Evolutionary conservation across 2,329 filamentous ascomycete species (phyloP).

Genomic region (Aspergillus cejpii): DNA sequence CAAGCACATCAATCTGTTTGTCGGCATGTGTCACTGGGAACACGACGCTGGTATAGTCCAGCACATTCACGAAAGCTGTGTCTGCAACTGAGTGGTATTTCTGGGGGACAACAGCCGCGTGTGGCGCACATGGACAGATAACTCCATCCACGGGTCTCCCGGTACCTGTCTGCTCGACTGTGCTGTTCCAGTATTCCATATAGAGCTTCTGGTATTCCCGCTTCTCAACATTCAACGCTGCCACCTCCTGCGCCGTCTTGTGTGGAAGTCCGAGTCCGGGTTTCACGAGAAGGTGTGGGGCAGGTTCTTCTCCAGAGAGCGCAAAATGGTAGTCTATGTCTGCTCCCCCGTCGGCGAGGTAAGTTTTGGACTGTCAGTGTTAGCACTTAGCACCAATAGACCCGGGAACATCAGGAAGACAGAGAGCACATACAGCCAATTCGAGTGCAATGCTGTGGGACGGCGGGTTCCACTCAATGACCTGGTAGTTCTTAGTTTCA

Average conservation of each 20-base stretch:
- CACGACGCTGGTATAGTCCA: constrained; percentile 51
- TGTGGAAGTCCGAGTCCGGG: constrained; percentile 26
- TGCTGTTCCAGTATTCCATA: constrained; percentile 59
- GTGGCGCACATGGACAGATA: constrained; percentile 39
- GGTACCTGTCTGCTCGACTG: constrained; percentile 44
- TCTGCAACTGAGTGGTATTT: constrained; percentile 46
- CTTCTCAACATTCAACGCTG: constrained; percentile 48
- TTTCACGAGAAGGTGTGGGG: constrained; percentile 39
- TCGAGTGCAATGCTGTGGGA: constrained; percentile 39
- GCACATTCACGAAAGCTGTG: constrained; percentile 45
- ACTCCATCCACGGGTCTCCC: constrained; percentile 50
- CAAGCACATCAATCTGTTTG: constrained; percentile 44
- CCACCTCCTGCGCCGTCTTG: constrained; percentile 40
- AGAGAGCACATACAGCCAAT: constrained; percentile 34
- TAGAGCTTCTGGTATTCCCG: constrained; percentile 53
- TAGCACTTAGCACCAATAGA: constrained; percentile 14
- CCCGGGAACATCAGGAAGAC: neutral
- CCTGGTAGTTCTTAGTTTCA: constrained; percentile 18
- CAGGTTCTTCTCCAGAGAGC: constrained; percentile 51
- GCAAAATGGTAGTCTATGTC: constrained; percentile 48
- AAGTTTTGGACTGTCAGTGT: constrained; percentile 20
- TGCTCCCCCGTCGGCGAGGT: constrained; percentile 43
- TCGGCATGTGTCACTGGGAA: constrained; percentile 53
- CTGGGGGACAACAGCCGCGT: constrained; percentile 37
- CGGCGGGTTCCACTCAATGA: constrained; percentile 56